phyloP scores from a whole-genome alignment of 192 early-diverging fungal genomes.

The Podila epigama region DNA sequence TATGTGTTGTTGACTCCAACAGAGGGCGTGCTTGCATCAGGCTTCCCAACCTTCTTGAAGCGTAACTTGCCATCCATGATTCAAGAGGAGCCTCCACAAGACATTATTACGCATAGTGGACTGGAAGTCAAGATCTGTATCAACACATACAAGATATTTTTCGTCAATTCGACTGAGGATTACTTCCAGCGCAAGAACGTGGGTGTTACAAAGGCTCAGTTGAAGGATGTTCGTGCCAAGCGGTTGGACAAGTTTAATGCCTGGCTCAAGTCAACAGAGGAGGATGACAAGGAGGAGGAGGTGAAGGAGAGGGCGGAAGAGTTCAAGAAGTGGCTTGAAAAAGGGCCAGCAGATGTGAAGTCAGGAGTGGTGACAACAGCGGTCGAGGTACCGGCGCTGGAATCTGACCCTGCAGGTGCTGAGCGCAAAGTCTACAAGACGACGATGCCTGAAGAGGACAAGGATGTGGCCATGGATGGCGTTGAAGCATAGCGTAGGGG shows the following conservation, averaged over 20 bases:
- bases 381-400: conserved; percentile 8
- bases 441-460: conserved; percentile 5
- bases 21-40: conserved; percentile 70
- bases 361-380: conserved; percentile 12
- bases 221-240: conserved; percentile 14
- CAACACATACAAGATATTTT: conserved; percentile 98
- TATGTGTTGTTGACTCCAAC: conserved; percentile 90
- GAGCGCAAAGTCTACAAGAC: conserved; percentile 41
- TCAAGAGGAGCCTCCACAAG: conserved; percentile 50
- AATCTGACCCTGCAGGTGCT: background rate
- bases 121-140: conserved; percentile 97
- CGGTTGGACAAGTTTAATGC: conserved; percentile 36
- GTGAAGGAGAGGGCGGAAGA: background rate
- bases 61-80: conserved; percentile 61
- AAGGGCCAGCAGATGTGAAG: conserved; percentile 37
- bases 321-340: conserved; percentile 40
- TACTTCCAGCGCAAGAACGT: conserved; percentile 68
- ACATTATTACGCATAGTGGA: conserved; percentile 59
- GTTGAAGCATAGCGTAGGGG: conserved; percentile 10
- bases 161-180: conserved; percentile 94
- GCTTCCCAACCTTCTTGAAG: conserved; percentile 78
- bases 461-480: conserved; percentile 32
- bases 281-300: conserved; percentile 24
- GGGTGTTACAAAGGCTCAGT: conserved; percentile 9
- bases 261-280: conserved; percentile 39